phyloP scores from a whole-genome alignment of 139 green algal genomes.

The Monoraphidium neglectum region DNA sequence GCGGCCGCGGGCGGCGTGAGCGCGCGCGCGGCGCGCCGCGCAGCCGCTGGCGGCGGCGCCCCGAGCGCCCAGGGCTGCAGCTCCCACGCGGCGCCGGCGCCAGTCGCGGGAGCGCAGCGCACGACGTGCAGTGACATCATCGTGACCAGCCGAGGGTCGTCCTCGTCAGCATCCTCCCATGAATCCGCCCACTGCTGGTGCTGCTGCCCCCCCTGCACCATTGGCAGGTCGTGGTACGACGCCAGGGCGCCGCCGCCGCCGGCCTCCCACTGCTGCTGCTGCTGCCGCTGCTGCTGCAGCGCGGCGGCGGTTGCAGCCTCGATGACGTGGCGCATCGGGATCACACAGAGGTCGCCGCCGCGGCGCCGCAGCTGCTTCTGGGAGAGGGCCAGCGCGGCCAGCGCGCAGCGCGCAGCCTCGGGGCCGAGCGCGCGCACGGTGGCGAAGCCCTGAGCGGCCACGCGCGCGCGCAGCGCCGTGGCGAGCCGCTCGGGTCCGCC shows the following conservation, averaged over 20 bases:
- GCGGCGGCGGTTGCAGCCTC: conserved; percentile 8
- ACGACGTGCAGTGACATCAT: conserved; percentile 25
- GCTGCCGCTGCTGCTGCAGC: background rate
- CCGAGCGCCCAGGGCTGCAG: conserved; percentile 16
- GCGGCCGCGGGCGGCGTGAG: background rate
- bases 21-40: background rate
- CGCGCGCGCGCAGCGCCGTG: conserved; percentile 9
- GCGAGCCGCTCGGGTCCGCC: background rate
- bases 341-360: conserved; percentile 12
- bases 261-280: background rate
- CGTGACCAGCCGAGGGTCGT: background rate
- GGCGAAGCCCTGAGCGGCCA: conserved; percentile 14
- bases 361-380: conserved; percentile 6
- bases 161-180: background rate
- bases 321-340: conserved; percentile 13
- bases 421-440: conserved; percentile 13
- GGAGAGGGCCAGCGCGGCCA: background rate
- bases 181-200: background rate
- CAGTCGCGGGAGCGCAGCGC: conserved; percentile 5
- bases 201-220: background rate
- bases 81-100: conserved; percentile 1
- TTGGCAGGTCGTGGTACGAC: too few relatives aligned
- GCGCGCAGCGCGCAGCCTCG: conserved; percentile 6
- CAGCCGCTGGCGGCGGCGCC: background rate
- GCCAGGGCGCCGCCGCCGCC: too few relatives aligned